Conservation (phyloP, 306 rosid species). For the Arachis stenosperma region DNA sequence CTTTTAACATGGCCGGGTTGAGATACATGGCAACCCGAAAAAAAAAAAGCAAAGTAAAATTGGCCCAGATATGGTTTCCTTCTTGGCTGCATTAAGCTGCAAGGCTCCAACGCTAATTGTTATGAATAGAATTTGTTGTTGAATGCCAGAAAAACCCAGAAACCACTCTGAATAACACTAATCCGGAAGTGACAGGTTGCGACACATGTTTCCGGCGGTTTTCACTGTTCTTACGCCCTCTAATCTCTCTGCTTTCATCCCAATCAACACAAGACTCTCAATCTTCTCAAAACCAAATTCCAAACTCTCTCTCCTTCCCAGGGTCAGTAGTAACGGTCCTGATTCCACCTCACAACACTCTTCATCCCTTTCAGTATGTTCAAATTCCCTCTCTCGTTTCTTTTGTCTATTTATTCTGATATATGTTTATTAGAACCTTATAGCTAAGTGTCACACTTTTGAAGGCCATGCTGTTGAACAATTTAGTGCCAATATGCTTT, state of each 20-base stretch:
- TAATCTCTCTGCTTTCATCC: not conserved
- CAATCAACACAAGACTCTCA: constrained; percentile 36
- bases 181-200: no score
- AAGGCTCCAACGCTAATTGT: no score
- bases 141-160: no score
- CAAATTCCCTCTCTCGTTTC: not conserved
- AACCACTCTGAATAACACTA: no score
- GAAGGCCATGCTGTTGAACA: not conserved
- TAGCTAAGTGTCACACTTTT: not conserved
- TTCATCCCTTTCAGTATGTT: constrained; percentile 53
- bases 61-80: no score
- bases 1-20: no score
- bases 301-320: constrained; percentile 41
- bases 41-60: no score
- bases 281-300: constrained; percentile 41
- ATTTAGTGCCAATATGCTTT: not conserved
- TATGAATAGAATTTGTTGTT: no score
- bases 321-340: constrained; percentile 45
- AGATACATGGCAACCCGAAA: no score
- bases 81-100: no score
- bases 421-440: not conserved
- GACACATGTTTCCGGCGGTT: no score
- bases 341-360: constrained; percentile 56
- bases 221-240: no score
- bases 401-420: not conserved